A percentile compares a stretch with the other conserved stretches of the same genome.
These are phyloP conservation scores for Logfia minima DNA, from an alignment of 129 eudicot genomes.

Conservation along the genomic window DNA sequence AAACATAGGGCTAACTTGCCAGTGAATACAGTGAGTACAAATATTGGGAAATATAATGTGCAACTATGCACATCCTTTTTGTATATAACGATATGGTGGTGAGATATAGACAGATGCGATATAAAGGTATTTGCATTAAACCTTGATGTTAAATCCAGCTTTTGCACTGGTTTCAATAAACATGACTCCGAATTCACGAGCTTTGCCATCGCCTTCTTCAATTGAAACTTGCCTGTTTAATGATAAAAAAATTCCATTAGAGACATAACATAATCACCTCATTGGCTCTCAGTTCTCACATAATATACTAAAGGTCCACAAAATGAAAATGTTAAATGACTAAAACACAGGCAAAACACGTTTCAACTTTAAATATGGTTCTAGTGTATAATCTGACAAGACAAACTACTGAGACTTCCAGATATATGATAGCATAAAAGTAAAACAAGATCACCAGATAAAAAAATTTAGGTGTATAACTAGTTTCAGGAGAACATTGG, in stretches of 20 bases:
- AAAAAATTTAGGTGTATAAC: not conserved
- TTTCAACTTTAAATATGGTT: not conserved
- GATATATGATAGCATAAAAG: not conserved
- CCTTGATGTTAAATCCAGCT: constrained; percentile 67
- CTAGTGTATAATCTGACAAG: not conserved
- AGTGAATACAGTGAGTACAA: no score
- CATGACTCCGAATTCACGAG: constrained; percentile 48
- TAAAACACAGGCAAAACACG: constrained; percentile 8
- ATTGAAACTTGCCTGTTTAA: constrained; percentile 47
- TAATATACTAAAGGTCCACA: not conserved
- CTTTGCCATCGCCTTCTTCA: constrained; percentile 28
- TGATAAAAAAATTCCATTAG: constrained; percentile 12
- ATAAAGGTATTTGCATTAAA: not conserved
- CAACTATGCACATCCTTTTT: not conserved
- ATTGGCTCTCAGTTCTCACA: constrained; percentile 1
- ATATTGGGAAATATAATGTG: no score
- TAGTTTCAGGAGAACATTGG: not conserved
- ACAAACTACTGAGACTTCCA: not conserved
- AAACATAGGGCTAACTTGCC: no score
- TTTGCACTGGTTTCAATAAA: constrained; percentile 92
- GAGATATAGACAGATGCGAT: not conserved
- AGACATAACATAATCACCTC: not conserved
- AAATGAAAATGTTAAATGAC: not conserved
- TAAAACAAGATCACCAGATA: not conserved
- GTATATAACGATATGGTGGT: not conserved